These are phyloP conservation scores for Metrosideros polymorpha DNA, from an alignment of 441 rosid genomes.

Conservation along the genomic window DNA sequence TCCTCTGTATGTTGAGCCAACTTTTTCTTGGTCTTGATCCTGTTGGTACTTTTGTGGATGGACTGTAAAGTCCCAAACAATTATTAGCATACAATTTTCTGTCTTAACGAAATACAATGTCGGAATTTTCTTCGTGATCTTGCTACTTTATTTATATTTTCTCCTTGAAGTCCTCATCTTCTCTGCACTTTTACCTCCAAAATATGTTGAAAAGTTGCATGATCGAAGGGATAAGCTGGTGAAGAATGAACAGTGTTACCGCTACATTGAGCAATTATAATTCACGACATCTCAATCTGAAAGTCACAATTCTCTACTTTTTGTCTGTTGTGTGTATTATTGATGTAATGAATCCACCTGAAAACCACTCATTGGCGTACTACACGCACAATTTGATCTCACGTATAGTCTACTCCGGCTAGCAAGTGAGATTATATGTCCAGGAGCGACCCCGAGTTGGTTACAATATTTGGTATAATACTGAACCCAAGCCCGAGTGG, in stretches of 20 bases:
- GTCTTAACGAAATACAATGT: not conserved
- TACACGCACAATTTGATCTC: not conserved
- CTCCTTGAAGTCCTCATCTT: not conserved
- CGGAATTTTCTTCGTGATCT: not conserved
- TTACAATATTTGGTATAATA: conserved; percentile 34
- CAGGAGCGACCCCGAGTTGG: conserved; percentile 30
- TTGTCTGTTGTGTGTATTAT: not conserved
- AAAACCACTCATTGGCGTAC: not conserved
- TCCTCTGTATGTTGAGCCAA: not conserved
- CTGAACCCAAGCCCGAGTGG: conserved; percentile 23
- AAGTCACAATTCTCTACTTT: not conserved
- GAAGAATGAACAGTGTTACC: not conserved
- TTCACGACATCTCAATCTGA: not conserved
- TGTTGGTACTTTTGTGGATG: not conserved
- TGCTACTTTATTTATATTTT: too few species aligned
- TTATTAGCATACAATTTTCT: not conserved
- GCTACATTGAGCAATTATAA: not conserved
- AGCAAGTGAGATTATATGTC: conserved; percentile 18
- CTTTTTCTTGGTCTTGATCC: not conserved
- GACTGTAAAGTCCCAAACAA: not conserved
- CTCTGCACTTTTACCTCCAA: not conserved
- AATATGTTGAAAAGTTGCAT: not conserved
- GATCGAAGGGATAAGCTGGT: not conserved
- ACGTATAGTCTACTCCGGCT: not conserved
- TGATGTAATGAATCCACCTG: not conserved